Evolutionary conservation across 345 rosid species (phyloP).

Genomic region (Euphorbia pulcherrima): DNA sequence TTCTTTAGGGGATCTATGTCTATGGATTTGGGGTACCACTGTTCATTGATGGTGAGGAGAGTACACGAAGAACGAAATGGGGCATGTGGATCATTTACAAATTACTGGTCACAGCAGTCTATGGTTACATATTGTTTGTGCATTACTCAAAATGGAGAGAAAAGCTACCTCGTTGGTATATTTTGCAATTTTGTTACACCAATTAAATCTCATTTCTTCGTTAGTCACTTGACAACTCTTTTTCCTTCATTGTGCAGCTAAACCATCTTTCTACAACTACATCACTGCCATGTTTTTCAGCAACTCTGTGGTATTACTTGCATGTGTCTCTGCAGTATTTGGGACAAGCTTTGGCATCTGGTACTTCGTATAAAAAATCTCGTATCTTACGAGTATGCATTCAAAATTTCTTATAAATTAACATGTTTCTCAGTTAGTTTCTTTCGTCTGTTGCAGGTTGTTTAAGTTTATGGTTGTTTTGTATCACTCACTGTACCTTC

Average conservation of each 20-base stretch:
- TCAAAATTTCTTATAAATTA: too few relatives aligned
- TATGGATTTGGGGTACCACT: constrained; percentile 38
- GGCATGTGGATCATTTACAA: constrained; percentile 38
- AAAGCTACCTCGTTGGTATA: constrained; percentile 40
- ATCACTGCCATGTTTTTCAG: constrained; percentile 31
- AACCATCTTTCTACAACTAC: constrained; percentile 41
- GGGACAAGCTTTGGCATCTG: constrained; percentile 43
- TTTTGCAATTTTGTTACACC: not conserved
- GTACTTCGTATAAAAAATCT: constrained; percentile 16
- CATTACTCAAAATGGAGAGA: constrained; percentile 44
- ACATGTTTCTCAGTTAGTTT: not conserved
- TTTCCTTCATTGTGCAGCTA: constrained; percentile 25
- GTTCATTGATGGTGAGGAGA: constrained; percentile 27
- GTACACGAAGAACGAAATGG: constrained; percentile 31
- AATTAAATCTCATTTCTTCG: not conserved
- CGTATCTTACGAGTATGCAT: not conserved
- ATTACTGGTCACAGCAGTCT: constrained; percentile 31
- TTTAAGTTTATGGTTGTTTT: constrained; percentile 26
- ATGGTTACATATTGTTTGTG: constrained; percentile 39
- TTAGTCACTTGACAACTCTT: not conserved
- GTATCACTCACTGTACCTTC: constrained; percentile 42
- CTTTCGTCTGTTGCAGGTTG: constrained; percentile 33
- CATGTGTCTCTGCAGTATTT: constrained; percentile 30
- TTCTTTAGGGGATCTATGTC: constrained; percentile 34
- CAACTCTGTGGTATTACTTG: constrained; percentile 25